Evolutionary conservation across 371 early-diverging fungal genomes (phyloP).

Genomic region (Agmasoma carcini): DNA sequence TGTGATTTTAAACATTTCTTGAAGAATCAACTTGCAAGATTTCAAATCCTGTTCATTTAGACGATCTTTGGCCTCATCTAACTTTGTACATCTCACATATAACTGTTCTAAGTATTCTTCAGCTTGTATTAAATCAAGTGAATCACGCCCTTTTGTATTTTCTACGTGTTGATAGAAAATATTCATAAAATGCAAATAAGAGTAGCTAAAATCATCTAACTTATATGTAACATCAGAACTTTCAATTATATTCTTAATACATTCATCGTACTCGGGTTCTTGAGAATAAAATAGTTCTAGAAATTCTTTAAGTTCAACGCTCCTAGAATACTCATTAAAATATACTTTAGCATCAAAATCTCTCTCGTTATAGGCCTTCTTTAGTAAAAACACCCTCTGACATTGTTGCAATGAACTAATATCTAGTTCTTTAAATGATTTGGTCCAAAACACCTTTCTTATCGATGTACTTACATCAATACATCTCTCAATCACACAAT

Average conservation of each 20-base stretch:
- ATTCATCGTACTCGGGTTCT: neutral
- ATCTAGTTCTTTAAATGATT: slow-evolving; percentile 20
- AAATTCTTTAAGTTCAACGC: slow-evolving; percentile 1
- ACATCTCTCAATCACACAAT: slow-evolving; percentile 29
- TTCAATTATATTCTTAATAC: neutral
- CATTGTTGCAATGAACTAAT: slow-evolving; percentile 8
- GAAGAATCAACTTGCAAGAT: neutral
- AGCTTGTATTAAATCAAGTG: slow-evolving; percentile 13
- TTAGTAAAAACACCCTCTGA: slow-evolving; percentile 27
- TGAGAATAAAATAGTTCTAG: slow-evolving; percentile 12
- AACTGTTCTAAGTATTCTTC: slow-evolving; percentile 17
- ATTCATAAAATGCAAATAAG: slow-evolving; percentile 3
- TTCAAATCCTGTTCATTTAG: neutral
- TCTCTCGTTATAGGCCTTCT: slow-evolving; percentile 26
- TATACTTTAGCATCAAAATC: slow-evolving; percentile 30
- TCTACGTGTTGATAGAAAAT: slow-evolving; percentile 12
- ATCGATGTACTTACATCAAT: slow-evolving; percentile 27
- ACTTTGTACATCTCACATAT: slow-evolving; percentile 6
- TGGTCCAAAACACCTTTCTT: slow-evolving; percentile 36
- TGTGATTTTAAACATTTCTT: slow-evolving; percentile 30
- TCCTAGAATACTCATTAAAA: neutral
- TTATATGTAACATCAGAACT: neutral
- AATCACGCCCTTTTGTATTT: slow-evolving; percentile 29
- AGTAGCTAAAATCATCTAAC: slow-evolving; percentile 2
- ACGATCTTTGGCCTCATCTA: neutral